Evolutionary conservation across 352 stramenopile species (phyloP).

Genomic region (Pythium brachiatum): DNA sequence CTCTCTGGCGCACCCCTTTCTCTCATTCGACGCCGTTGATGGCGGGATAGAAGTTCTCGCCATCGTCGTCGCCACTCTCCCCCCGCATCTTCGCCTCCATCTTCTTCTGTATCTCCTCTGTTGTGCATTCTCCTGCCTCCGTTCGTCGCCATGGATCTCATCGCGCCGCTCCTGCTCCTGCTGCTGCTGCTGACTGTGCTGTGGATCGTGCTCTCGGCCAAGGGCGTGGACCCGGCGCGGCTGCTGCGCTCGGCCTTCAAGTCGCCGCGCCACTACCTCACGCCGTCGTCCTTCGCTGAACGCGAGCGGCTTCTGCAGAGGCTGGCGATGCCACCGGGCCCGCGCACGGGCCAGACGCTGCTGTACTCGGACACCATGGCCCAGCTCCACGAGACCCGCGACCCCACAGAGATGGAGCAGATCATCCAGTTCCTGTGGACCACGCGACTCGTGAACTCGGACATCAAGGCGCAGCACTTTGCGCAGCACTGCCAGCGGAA

Average conservation of each 20-base stretch:
- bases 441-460: constrained; percentile 59
- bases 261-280: constrained; percentile 40
- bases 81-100: neutral
- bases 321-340: neutral
- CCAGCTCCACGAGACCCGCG: constrained; percentile 36
- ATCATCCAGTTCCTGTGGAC: constrained; percentile 54
- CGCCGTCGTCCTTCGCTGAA: constrained; percentile 44
- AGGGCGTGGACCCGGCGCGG: constrained; percentile 59
- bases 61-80: neutral
- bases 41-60: neutral
- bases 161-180: constrained; percentile 38
- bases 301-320: constrained; percentile 50
- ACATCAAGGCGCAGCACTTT: constrained; percentile 77
- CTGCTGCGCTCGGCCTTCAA: constrained; percentile 64
- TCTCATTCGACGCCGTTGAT: neutral
- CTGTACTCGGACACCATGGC: constrained; percentile 71
- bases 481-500: constrained; percentile 45
- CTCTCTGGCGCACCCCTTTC: constrained; percentile 1
- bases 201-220: constrained; percentile 44
- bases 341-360: constrained; percentile 52
- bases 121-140: neutral
- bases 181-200: constrained; percentile 40
- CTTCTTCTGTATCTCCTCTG: neutral
- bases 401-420: constrained; percentile 50
- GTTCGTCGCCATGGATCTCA: constrained; percentile 33